Base-by-base conservation (phyloP, 116 monocot genomes). In the Iris pallida region DNA sequence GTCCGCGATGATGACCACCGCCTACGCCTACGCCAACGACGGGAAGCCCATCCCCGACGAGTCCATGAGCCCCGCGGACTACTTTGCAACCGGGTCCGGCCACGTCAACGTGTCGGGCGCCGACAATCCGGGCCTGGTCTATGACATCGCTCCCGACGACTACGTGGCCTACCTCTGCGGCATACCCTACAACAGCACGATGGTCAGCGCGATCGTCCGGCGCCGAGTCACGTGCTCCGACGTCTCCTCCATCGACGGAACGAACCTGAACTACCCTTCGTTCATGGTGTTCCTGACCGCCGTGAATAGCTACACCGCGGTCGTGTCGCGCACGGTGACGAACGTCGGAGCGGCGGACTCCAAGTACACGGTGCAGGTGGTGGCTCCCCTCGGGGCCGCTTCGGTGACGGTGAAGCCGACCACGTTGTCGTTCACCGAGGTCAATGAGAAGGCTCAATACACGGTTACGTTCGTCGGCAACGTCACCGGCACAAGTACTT, bases 201-300 rank as follows among this genome's bases (percentile, higher is more conserved):
- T 2, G 49, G 49, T 51, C 11, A 51, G 7, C 1, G 49, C 49
- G 4, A 51, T 51, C 49, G 49, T 51, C 4, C 54, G 68, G 2
- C 42, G 55, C 10, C 7, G 10, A 3, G 20, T 58, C 5, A 46
- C 17, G 5, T 69, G 58, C 6, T 57, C 69, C 1, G 10, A 13
- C 0, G 0, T 47, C 0, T 4, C 57, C 0, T 11, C 16, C 3
- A 20, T 58, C 45, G 13, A 1, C 8, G 58, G 12, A 5, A 46
- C 13, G 45, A 45, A 69, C 16, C 45, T 69, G 19, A 69, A 69
- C 20, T 69, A 69, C 16, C 69, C 69, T 20, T 59, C 69, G 3
- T 57, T 69, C 12, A 19, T 57, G 8, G 69, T 58, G 20, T 55
- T 51, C 30, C 14, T 66, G 52, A 52, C 4, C 3, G 30, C 30